Base-by-base conservation (phyloP, 148 eudicot genomes). In the Vaccinium vitisidaea region DNA sequence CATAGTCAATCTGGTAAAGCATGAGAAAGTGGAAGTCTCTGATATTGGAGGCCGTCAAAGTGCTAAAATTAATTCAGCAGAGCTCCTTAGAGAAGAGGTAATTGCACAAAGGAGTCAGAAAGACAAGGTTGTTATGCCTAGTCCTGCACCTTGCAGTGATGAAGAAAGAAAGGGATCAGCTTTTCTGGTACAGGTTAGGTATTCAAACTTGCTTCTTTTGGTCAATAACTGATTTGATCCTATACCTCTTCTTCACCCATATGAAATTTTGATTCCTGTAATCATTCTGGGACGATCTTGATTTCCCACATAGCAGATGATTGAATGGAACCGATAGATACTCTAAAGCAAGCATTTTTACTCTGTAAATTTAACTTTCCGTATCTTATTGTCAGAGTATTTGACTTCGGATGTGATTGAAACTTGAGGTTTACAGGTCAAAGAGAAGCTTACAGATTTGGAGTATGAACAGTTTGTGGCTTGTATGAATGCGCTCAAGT, bases 391-490 rank as follows among this genome's bases (percentile, higher is more conserved):
- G 27, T 30, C 79, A 18, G 54, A 30, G 19, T 19, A 36, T 23
- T 58, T 43, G 80, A 75, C 19, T 54, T 55, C 75, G 55, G 36
- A 73, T 74, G 74, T 54, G 16, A 43, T 83, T 75, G 69, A 53
- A 49, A 65, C 32, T 79, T 30, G 52, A 73, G 81, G 48, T 49
- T 81, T 84, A 65, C 96, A 97, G 99, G 99, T 97, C 69, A 87
- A 92, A 84, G 94, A 92, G 89, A 94, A 92, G 88, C 99, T 97
- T 83, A 88, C 86, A 71, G 89, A 87, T 78, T 87, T 88, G 21
- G 99, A 97, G 82, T 97, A 97, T 83, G 86, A 85, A 83, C 93
- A 93, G 82, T 97, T 97, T 90, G 85, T 95, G 77, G 93, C 95
- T 83, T 91, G 89, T 82, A 90, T 97, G 95, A 91, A 90, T 90